Evolutionary conservation across 768 basidiomycete species (phyloP), one percentile per base, ranked within the genome.

Genomic region (Amanita rubescens): DNA sequence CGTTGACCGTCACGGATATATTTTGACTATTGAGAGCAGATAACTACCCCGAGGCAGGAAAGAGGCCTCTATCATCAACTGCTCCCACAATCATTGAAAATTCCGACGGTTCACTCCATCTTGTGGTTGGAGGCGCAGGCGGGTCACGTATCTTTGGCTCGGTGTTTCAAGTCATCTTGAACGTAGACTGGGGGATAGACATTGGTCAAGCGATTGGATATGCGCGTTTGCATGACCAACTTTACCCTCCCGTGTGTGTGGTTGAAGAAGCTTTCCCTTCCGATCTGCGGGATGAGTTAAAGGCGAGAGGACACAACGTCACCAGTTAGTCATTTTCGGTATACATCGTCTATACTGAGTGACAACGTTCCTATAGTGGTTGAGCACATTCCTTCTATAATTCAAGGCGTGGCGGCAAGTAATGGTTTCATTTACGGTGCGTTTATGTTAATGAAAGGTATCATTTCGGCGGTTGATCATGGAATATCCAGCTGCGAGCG

Each of bases 31-130:
- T 53, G 32, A 7, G 9, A 43, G 12, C 60, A 92, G 90, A 82
- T 69, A 96, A 97, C 66, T 94, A 90, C 60, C 93, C 94, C 5
- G 84, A 81, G 57, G 77, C 90, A 2, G 82, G 87, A 6, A 98
- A 97, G 68, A 85, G 93, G 3, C 91, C 94, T 0, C 68, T 98
- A 20, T 96, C 94, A 0, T 96, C 94, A 1, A 96, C 78, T 0
- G 66, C 75, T 2, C 87, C 95, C 0, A 80, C 82, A 0, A 92
- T 98, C 56, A 65, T 97, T 9, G 91, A 96, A 62, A 61, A 89
- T 57, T 64, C 68, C 0, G 78, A 93, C 58, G 90, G 90, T 5
- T 77, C 84, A 0, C 79, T 94, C 57, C 83, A 81, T 62, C 69
- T 85, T 12, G 81, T 83, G 1, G 62, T 92, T 35, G 95, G 95